These are phyloP conservation scores for Castanea sativa DNA, from an alignment of 306 rosid species.

Conservation along the genomic window DNA sequence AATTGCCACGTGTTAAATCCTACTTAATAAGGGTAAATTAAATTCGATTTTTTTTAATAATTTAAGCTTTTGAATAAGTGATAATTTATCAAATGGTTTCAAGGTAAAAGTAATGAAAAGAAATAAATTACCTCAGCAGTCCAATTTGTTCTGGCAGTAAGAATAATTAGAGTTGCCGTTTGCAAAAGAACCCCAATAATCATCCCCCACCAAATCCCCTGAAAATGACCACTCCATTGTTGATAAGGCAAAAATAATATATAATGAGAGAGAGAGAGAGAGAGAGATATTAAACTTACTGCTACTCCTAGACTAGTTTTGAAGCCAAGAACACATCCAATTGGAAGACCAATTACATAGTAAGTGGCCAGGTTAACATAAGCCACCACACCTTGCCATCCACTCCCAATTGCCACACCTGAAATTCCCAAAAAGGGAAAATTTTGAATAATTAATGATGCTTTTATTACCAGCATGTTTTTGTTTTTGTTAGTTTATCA, in stretches of 20 bases:
- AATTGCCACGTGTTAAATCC: too few relatives aligned
- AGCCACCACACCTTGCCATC: conserved; percentile 77
- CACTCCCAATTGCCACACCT: conserved; percentile 85
- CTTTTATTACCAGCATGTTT: background rate
- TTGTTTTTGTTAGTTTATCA: too few relatives aligned
- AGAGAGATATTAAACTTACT: conserved; percentile 33
- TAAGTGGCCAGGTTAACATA: conserved; percentile 63
- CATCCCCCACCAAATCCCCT: conserved; percentile 88
- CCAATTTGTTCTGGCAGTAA: conserved; percentile 70
- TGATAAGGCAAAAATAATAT: background rate
- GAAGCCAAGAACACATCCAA: conserved; percentile 72
- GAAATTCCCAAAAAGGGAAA: background rate
- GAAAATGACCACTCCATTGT: background rate
- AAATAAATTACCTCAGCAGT: conserved; percentile 43
- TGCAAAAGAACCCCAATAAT: conserved; percentile 70
- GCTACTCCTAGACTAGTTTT: conserved; percentile 59
- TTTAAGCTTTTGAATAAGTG: too few relatives aligned
- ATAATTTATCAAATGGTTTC: too few relatives aligned
- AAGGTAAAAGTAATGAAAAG: background rate
- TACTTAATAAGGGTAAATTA: too few relatives aligned
- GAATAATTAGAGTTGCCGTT: conserved; percentile 48
- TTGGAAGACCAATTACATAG: conserved; percentile 59
- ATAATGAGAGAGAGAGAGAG: background rate
- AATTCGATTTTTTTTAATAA: too few relatives aligned
- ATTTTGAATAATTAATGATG: background rate